Percentiles rank a stretch among this genome's conserved stretches.
These are phyloP conservation scores for Streptanthus diversifolius DNA, from an alignment of 345 rosid species.

Conservation along the genomic window DNA sequence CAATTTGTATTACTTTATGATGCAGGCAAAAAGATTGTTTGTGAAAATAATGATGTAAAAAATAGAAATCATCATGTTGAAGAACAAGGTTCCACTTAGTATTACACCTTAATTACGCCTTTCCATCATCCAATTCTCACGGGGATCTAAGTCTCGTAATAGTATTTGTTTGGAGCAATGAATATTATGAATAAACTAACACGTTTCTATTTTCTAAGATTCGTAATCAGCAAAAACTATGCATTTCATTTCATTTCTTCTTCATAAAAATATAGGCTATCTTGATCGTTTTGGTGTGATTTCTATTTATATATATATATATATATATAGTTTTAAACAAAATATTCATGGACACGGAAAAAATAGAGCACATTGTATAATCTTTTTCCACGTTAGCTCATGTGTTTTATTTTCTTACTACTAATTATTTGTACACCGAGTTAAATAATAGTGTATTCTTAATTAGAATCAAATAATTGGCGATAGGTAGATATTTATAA, in stretches of 20 bases:
- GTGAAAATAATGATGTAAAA: not conserved
- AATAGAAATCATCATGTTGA: not conserved
- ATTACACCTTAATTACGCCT: slow-evolving; percentile 14
- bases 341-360: not conserved
- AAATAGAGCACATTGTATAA: not conserved
- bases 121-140: slow-evolving; percentile 10
- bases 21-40: not conserved
- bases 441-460: not conserved
- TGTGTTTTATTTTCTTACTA: not conserved
- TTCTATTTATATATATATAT: too few relatives aligned
- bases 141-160: not conserved
- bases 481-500: not conserved
- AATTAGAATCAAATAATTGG: slow-evolving; percentile 19
- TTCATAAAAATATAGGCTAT: too few relatives aligned
- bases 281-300: not conserved
- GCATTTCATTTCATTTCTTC: not conserved
- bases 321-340: too few relatives aligned
- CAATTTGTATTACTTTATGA: not conserved
- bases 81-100: not conserved
- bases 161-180: not conserved
- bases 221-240: not conserved
- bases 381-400: slow-evolving; percentile 5
- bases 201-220: not conserved
- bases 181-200: not conserved
- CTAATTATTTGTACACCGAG: not conserved